A percentile compares a stretch with the other conserved stretches of the same genome.
Evolutionary conservation across 768 basidiomycete species (phyloP).

Genomic region (Pleurotus citrinopileatus): DNA sequence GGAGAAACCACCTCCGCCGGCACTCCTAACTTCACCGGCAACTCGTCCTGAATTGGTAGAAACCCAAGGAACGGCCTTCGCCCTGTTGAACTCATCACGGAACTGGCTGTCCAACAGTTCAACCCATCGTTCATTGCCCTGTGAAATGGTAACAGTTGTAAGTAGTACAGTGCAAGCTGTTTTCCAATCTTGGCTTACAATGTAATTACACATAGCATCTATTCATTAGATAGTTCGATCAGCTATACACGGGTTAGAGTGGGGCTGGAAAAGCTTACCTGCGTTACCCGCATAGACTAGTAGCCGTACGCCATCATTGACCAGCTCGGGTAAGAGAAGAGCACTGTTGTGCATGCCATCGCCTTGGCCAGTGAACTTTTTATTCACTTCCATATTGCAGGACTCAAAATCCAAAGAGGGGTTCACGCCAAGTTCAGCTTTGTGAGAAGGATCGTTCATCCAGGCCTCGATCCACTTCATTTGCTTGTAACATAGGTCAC

Average conservation of each 20-base stretch:
- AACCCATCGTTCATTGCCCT: constrained; percentile 82
- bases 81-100: constrained; percentile 53
- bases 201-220: constrained; percentile 90
- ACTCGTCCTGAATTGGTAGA: constrained; percentile 46
- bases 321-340: constrained; percentile 70
- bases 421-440: constrained; percentile 76
- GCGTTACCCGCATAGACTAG: constrained; percentile 90
- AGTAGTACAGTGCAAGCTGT: too few relatives aligned
- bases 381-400: constrained; percentile 82
- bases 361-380: constrained; percentile 76
- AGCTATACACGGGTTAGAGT: constrained; percentile 7
- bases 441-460: constrained; percentile 77
- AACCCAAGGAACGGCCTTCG: constrained; percentile 54
- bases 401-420: constrained; percentile 55
- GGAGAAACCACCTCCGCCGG: constrained; percentile 58
- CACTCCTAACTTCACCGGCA: constrained; percentile 69
- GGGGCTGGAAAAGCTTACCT: constrained; percentile 38
- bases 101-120: constrained; percentile 59
- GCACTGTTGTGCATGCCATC: constrained; percentile 87
- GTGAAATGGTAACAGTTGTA: too few relatives aligned
- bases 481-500: constrained; percentile 72
- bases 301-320: constrained; percentile 80
- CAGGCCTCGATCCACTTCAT: constrained; percentile 87
- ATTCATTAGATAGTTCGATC: constrained; percentile 14
- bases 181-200: constrained; percentile 53